Conservation (phyloP, 2,329 filamentous ascomycete species). For the Fusarium sp. region DNA sequence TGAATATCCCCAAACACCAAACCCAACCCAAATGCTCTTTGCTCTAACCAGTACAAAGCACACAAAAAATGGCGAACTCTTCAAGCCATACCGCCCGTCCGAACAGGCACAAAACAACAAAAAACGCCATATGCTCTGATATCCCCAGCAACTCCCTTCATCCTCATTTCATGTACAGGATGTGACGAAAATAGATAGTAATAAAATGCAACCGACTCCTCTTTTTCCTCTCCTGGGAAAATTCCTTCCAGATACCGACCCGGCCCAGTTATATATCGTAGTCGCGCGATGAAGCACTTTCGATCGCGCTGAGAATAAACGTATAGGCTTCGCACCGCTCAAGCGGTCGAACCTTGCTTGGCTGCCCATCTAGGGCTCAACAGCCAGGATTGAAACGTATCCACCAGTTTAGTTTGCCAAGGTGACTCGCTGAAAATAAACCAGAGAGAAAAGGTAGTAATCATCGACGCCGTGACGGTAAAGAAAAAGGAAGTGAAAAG, state of each 20-base stretch:
- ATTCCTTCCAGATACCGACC: conserved; percentile 26
- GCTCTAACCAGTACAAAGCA: conserved; percentile 8
- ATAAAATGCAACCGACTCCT: conserved; percentile 39
- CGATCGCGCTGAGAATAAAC: conserved; percentile 46
- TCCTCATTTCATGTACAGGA: conserved; percentile 36
- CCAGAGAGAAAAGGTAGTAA: conserved; percentile 22
- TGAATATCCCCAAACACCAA: conserved; percentile 16
- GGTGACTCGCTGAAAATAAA: conserved; percentile 38
- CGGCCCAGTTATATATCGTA: conserved; percentile 43
- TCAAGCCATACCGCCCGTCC: conserved; percentile 12
- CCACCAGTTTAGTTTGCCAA: conserved; percentile 41
- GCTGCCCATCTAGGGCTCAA: conserved; percentile 32
- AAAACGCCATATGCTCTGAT: conserved; percentile 38
- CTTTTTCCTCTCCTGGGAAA: conserved; percentile 38
- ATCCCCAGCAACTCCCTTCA: conserved; percentile 25
- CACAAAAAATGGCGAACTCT: conserved; percentile 17
- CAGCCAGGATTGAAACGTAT: conserved; percentile 36
- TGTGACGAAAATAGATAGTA: neutral
- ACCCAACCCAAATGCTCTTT: conserved; percentile 1
- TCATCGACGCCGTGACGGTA: conserved; percentile 38
- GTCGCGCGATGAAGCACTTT: conserved; percentile 47
- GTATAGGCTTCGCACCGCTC: conserved; percentile 39
- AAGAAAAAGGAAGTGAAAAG: conserved; percentile 27
- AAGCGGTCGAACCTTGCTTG: conserved; percentile 26
- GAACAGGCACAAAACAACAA: conserved; percentile 17